Percentiles rank a stretch among this genome's conserved stretches.
phyloP scores from a whole-genome alignment of 768 basidiomycete genomes.

The Naganishia vishniacii region DNA sequence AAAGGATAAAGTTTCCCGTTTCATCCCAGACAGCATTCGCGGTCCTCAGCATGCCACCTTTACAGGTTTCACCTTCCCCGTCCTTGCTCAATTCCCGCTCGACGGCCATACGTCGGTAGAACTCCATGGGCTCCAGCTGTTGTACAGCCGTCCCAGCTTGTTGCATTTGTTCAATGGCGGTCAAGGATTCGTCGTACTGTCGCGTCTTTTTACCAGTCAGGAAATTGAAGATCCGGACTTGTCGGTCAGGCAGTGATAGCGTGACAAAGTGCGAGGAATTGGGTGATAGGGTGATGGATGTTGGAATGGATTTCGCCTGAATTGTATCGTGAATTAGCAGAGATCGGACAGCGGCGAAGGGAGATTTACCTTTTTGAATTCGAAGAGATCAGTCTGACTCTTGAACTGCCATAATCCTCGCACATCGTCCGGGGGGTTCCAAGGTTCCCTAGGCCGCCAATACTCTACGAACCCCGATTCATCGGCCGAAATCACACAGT shows the following conservation, averaged over 20 bases:
- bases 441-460: slow-evolving; percentile 87
- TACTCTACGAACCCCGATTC: slow-evolving; percentile 93
- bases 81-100: slow-evolving; percentile 67
- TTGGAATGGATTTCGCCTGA: slow-evolving; percentile 84
- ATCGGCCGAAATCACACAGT: slow-evolving; percentile 89
- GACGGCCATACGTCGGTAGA: slow-evolving; percentile 86
- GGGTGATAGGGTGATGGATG: slow-evolving; percentile 85
- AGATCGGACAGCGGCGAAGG: too few relatives aligned
- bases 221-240: slow-evolving; percentile 90
- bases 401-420: slow-evolving; percentile 84
- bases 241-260: slow-evolving; percentile 81
- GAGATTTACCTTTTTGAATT: slow-evolving; percentile 88
- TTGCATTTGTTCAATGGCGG: slow-evolving; percentile 96
- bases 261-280: slow-evolving; percentile 84
- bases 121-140: slow-evolving; percentile 97
- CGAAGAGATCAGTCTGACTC: slow-evolving; percentile 85
- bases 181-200: slow-evolving; percentile 89
- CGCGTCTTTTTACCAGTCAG: slow-evolving; percentile 79
- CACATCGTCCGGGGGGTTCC: slow-evolving; percentile 70
- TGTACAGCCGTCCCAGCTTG: slow-evolving; percentile 91
- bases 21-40: slow-evolving; percentile 97
- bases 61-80: slow-evolving; percentile 56
- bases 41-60: slow-evolving; percentile 54
- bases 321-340: neutral
- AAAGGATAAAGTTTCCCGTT: slow-evolving; percentile 86